Evolutionary conservation across 1,139 yeast genomes (phyloP), one percentile per base, ranked within the genome.

Genomic region (Candida sojae): DNA sequence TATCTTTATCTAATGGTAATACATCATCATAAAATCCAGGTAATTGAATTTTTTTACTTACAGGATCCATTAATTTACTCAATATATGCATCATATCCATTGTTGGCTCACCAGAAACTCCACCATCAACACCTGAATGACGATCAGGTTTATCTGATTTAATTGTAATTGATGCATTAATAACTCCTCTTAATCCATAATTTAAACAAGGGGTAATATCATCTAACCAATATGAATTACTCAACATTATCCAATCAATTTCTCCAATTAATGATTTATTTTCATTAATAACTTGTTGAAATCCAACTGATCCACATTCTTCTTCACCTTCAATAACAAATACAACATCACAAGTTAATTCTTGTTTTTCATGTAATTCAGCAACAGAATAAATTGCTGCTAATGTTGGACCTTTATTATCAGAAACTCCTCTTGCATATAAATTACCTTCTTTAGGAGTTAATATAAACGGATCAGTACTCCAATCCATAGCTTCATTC

Each of bases 51-150:
- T 68, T 67, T n/a, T 87, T 87, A 29, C 71, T 67, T 3, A 73
- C 71, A 9, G 79, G 79, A 57, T 79, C 79, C 39, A 84, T 79
- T 47, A 91, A 70, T 46, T 80, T 79, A 7, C 93, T 78, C 35
- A 92, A 68, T 13, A 92, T 61, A 50, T 85, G 86, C 45, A 92
- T 79, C 62, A 93, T 68, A 61, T 93, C 98, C 72, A 89, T 82
- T 0, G 96, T 84, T 2, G 99, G 98, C 57, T 93, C 99, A 49
- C 87, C 77, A 57, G 83, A 81, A 8, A 87, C 85, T 50, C 98
- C 99, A 42, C 99, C 99, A 67, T 92, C 96, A 12, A 93, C 96
- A 52, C 99, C 99, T 0, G 97, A 90, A 61, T 93, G 99, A 52
- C 96, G 75, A 67, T 93, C 98, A 1, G 96, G 96, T 52, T 77